Percentiles rank a stretch among this genome's conserved stretches.
Conservation (phyloP, 2,329 filamentous ascomycete genomes). For the Sarocladium strictum region DNA sequence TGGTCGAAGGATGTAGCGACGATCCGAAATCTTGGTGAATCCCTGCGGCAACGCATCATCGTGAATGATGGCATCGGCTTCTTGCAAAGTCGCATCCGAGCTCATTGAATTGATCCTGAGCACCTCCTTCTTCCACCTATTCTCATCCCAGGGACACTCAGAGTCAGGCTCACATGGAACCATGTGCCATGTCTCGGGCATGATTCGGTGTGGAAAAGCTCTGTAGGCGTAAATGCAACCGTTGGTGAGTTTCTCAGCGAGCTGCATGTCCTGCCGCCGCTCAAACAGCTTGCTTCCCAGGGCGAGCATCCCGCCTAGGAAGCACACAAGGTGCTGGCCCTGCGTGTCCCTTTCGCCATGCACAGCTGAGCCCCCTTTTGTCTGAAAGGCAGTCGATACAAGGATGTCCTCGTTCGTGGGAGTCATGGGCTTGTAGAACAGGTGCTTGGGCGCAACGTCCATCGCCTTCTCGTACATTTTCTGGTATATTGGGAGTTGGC, state of each 20-base stretch:
- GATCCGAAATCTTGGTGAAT: conserved; percentile 32
- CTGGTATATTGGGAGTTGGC: conserved; percentile 53
- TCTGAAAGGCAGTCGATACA: conserved; percentile 40
- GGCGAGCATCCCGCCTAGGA: conserved; percentile 45
- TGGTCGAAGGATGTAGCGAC: conserved; percentile 59
- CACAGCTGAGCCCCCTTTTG: neutral
- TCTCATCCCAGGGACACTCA: conserved; percentile 34
- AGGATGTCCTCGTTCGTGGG: conserved; percentile 47
- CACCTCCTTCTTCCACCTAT: conserved; percentile 49
- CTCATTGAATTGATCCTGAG: neutral
- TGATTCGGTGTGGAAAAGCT: conserved; percentile 42
- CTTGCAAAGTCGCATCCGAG: conserved; percentile 11
- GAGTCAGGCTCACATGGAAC: conserved; percentile 32
- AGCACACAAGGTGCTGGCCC: conserved; percentile 40
- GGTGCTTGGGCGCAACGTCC: conserved; percentile 52
- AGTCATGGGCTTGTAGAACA: conserved; percentile 67
- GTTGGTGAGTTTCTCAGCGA: conserved; percentile 38
- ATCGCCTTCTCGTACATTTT: conserved; percentile 60
- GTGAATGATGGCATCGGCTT: conserved; percentile 6
- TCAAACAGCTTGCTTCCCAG: conserved; percentile 40
- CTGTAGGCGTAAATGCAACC: conserved; percentile 48
- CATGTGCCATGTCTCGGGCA: conserved; percentile 41
- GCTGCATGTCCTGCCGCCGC: conserved; percentile 33
- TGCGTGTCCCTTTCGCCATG: conserved; percentile 26
- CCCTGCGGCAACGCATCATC: conserved; percentile 38